A percentile compares a stretch with the other conserved stretches of the same genome.
Evolutionary conservation across 345 rosid genomes (phyloP).

Genomic region (Heritiera fomes): DNA sequence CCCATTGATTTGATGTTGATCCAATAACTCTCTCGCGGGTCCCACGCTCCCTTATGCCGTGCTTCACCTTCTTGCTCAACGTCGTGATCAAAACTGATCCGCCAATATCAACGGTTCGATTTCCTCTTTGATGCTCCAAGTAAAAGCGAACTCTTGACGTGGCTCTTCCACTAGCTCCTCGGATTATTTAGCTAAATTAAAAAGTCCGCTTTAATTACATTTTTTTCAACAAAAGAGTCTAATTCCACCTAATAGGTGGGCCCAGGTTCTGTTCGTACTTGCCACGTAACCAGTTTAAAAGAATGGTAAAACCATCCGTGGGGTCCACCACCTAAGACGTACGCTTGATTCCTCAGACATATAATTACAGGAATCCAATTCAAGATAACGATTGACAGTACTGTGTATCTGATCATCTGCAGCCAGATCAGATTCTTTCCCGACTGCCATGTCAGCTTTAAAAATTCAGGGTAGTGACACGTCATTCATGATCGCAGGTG

Average conservation of each 20-base stretch:
- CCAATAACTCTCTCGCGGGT: neutral
- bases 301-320: neutral
- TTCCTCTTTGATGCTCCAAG: neutral
- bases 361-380: neutral
- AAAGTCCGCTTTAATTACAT: neutral
- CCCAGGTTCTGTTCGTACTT: neutral
- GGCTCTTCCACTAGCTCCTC: conserved; percentile 14
- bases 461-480: neutral
- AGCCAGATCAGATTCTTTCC: neutral
- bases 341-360: neutral
- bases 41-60: conserved; percentile 10
- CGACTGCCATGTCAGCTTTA: neutral
- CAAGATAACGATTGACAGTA: neutral
- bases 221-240: neutral
- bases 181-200: neutral
- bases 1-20: neutral
- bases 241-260: conserved; percentile 20
- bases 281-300: conserved; percentile 26
- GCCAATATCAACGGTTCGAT: conserved; percentile 4
- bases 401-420: neutral
- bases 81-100: neutral
- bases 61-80: conserved; percentile 17
- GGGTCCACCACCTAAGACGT: conserved; percentile 16
- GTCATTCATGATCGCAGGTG: conserved; percentile 5
- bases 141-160: conserved; percentile 9